These are phyloP conservation scores for Ophiostoma sp. DNA, from an alignment of 2,329 filamentous ascomycete genomes.

Conservation along the genomic window DNA sequence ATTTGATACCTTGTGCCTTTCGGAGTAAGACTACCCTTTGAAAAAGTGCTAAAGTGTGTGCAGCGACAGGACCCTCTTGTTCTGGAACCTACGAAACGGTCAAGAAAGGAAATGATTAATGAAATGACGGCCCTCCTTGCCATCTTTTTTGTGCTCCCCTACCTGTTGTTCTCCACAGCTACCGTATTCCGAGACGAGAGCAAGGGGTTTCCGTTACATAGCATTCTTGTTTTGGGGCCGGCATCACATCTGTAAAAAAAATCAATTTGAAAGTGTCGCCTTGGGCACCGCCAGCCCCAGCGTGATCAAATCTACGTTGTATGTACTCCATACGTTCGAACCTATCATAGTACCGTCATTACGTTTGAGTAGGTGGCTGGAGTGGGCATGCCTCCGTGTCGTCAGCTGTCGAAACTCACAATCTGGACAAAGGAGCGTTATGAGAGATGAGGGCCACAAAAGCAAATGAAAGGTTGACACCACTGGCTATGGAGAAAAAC, in stretches of 20 bases:
- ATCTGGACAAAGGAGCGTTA: background rate
- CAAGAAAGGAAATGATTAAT: background rate
- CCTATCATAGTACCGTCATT: background rate
- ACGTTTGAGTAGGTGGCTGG: background rate
- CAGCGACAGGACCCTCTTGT: background rate
- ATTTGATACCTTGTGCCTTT: background rate
- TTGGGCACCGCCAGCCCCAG: background rate
- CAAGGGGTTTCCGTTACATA: no score
- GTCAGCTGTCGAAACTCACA: slow-evolving; percentile 5
- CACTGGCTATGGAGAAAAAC: background rate
- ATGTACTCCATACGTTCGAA: background rate
- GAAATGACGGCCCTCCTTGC: background rate
- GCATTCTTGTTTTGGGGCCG: background rate
- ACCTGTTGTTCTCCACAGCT: slow-evolving; percentile 1
- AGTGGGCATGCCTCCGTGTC: background rate
- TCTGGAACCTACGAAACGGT: slow-evolving; percentile 12
- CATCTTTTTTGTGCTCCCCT: background rate
- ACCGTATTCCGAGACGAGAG: background rate
- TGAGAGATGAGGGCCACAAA: slow-evolving; percentile 1
- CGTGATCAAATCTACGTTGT: background rate
- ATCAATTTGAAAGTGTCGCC: background rate
- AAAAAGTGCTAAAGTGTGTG: background rate
- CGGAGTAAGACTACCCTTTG: background rate
- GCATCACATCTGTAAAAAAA: background rate
- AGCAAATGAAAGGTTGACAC: background rate